These are phyloP conservation scores for Fusarium cyanostomum DNA, from an alignment of 2,329 filamentous ascomycete genomes.

Conservation along the genomic window DNA sequence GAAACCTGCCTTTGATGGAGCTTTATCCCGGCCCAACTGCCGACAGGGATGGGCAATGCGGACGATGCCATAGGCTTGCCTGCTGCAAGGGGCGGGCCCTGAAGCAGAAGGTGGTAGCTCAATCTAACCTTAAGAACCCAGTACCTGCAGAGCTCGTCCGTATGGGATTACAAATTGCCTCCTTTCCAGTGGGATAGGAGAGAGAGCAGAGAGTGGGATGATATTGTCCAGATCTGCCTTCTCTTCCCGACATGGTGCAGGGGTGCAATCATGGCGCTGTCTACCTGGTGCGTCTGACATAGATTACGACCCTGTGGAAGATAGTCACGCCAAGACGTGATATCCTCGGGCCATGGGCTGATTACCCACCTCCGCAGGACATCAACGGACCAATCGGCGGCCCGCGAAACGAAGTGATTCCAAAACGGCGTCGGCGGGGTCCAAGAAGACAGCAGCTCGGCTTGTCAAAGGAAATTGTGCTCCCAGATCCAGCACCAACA, in stretches of 20 bases:
- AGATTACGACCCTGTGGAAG: background rate
- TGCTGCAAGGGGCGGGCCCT: constrained; percentile 7
- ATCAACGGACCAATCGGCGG: constrained; percentile 20
- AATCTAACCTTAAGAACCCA: constrained; percentile 13
- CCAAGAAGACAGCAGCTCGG: too few species aligned
- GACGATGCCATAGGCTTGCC: constrained; percentile 13
- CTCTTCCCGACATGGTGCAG: background rate
- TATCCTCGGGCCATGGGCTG: constrained; percentile 26
- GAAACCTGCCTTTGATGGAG: constrained; percentile 3
- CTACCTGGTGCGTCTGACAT: constrained; percentile 3
- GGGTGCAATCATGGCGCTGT: background rate
- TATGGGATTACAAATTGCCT: background rate
- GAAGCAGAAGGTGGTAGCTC: constrained; percentile 28
- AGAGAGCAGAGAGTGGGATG: background rate
- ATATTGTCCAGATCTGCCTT: background rate
- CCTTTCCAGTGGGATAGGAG: background rate
- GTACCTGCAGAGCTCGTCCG: background rate
- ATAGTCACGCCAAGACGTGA: constrained; percentile 14
- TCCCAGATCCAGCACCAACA: too few species aligned
- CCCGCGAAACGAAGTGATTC: constrained; percentile 17
- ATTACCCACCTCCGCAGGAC: constrained; percentile 13
- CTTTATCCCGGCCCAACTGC: constrained; percentile 28
- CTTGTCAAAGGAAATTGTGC: too few species aligned
- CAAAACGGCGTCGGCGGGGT: too few species aligned
- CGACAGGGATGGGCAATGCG: constrained; percentile 31